These are phyloP conservation scores for Emmonsiellopsis sp. DNA, from an alignment of 2,329 filamentous ascomycete species.

Conservation along the genomic window DNA sequence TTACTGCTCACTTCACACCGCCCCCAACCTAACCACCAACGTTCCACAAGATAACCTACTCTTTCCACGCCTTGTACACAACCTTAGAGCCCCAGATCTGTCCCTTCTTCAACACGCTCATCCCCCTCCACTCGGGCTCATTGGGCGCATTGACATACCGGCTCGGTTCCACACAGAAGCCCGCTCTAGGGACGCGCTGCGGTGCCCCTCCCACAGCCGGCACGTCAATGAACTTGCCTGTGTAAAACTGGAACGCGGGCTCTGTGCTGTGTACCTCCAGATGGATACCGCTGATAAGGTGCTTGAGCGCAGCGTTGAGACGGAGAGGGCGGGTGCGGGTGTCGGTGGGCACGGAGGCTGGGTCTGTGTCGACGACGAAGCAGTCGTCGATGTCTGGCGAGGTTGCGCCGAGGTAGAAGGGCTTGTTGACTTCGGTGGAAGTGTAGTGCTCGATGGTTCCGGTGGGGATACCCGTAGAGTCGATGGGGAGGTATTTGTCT, in stretches of 20 bases:
- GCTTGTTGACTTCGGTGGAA: conserved; percentile 54
- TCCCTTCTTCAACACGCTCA: conserved; percentile 76
- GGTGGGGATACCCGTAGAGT: conserved; percentile 64
- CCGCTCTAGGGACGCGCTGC: conserved; percentile 58
- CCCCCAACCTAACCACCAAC: too few relatives aligned
- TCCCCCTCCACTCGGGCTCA: conserved; percentile 66
- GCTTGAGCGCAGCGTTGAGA: conserved; percentile 61
- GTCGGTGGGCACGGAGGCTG: conserved; percentile 53
- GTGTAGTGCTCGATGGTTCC: conserved; percentile 55
- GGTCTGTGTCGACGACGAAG: conserved; percentile 65
- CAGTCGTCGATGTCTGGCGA: conserved; percentile 81
- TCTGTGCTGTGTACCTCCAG: conserved; percentile 86
- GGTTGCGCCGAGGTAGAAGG: conserved; percentile 62
- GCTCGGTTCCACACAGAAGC: conserved; percentile 87
- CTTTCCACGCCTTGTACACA: conserved; percentile 79
- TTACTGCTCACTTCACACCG: too few relatives aligned
- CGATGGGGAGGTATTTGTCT: conserved; percentile 62
- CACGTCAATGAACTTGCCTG: conserved; percentile 74
- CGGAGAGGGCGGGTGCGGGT: conserved; percentile 56
- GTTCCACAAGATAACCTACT: conserved; percentile 26
- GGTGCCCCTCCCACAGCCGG: conserved; percentile 52
- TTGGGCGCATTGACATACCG: conserved; percentile 86
- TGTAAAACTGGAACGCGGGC: conserved; percentile 96
- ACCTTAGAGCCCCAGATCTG: conserved; percentile 71
- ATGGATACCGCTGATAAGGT: conserved; percentile 66